These are phyloP conservation scores for Colletotrichum kahawae DNA, from an alignment of 2,329 filamentous ascomycete species.

Conservation along the genomic window DNA sequence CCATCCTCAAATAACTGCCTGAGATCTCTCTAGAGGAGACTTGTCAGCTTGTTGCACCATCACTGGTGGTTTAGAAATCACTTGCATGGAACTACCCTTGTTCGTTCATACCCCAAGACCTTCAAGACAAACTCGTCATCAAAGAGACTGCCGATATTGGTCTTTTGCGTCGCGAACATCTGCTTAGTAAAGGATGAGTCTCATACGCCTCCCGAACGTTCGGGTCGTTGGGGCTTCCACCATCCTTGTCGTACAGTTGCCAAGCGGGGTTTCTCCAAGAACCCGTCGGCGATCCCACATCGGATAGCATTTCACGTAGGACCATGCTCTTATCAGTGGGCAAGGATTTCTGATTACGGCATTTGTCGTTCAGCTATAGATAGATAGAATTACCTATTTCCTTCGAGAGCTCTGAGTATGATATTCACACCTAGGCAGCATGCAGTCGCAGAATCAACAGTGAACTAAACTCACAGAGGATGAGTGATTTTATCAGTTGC, in stretches of 20 bases:
- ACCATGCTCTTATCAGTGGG: not conserved
- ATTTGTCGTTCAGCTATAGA: not conserved
- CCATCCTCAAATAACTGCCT: not conserved
- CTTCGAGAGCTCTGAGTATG: not conserved
- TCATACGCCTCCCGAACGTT: not conserved
- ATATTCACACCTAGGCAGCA: rapidly evolving
- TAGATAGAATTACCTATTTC: not conserved
- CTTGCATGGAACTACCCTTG: not conserved
- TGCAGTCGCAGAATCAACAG: not conserved
- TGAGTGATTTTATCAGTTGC: not conserved
- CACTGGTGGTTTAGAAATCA: too few relatives aligned
- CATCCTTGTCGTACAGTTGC: not conserved
- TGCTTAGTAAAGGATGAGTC: not conserved
- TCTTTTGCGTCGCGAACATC: not conserved
- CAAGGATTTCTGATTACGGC: not conserved
- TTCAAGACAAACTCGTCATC: not conserved
- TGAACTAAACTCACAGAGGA: not conserved
- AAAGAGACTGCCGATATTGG: not conserved
- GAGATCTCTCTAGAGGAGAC: not conserved
- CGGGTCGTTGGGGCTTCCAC: not conserved
- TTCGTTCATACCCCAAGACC: not conserved
- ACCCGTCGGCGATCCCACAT: not conserved
- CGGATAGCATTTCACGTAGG: not conserved
- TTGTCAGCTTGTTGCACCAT: not conserved
- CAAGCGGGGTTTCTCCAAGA: not conserved